Percentiles rank a stretch among this genome's conserved stretches.
phyloP scores from a whole-genome alignment of 257 asterid genomes.

The Paraleonurus japonicus region DNA sequence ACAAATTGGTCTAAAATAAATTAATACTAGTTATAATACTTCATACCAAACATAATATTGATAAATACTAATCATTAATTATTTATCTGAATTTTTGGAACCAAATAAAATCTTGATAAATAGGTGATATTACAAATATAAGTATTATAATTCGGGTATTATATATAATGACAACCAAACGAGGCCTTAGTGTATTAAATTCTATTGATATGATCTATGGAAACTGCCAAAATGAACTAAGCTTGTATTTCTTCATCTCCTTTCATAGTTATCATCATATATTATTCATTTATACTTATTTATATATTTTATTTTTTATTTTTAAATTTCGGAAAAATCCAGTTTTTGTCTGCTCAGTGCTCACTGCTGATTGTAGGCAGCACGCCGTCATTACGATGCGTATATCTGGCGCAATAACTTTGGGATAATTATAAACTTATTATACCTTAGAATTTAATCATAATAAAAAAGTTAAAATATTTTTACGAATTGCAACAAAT shows the following conservation, averaged over 20 bases:
- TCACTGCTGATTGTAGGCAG: not conserved
- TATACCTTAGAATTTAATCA: not conserved
- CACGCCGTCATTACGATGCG: not conserved
- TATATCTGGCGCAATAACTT: not conserved
- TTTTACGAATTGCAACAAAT: too few species aligned
- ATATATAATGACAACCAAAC: too few species aligned
- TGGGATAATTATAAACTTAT: not conserved
- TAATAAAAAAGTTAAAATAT: too few species aligned
- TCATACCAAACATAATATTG: too few species aligned
- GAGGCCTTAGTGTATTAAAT: too few species aligned
- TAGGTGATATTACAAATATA: too few species aligned
- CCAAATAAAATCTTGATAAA: too few species aligned
- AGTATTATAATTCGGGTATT: too few species aligned
- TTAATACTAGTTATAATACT: too few species aligned
- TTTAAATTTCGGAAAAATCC: not conserved
- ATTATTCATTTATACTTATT: not conserved
- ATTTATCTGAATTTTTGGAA: too few species aligned
- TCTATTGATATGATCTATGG: not conserved
- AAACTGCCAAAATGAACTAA: not conserved
- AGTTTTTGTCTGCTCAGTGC: not conserved
- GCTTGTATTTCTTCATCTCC: not conserved
- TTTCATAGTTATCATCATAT: not conserved
- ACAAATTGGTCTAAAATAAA: too few species aligned
- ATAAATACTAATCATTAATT: too few species aligned
- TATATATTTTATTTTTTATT: not conserved